Conservation (phyloP, 2,329 filamentous ascomycete species). For the Colletotrichum sp. region DNA sequence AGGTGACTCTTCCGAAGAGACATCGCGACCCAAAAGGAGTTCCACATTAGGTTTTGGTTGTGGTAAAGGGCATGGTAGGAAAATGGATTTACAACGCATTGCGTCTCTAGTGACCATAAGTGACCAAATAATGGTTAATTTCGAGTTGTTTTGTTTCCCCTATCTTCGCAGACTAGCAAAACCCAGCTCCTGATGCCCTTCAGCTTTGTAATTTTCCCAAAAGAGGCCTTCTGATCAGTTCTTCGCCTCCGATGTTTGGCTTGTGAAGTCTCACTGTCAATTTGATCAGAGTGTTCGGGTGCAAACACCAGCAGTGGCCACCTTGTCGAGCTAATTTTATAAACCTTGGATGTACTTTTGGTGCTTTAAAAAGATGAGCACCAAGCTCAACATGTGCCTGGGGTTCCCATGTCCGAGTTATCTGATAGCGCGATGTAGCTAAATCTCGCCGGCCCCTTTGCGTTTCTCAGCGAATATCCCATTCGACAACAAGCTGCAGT, state of each 20-base stretch:
- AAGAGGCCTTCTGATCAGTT: neutral
- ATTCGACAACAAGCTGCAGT: neutral
- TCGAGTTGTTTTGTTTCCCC: neutral
- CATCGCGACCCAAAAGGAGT: no score
- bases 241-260: neutral
- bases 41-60: no score
- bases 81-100: neutral
- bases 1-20: fast-evolving
- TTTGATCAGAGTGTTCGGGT: neutral
- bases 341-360: neutral
- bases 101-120: neutral
- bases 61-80: neutral
- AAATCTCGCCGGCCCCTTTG: neutral
- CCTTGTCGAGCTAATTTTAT: neutral
- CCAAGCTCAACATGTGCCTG: neutral
- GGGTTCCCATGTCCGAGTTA: neutral
- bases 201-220: neutral
- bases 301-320: neutral
- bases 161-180: neutral
- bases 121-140: neutral
- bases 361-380: neutral
- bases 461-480: neutral
- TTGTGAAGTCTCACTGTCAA: neutral
- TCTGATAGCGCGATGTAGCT: neutral
- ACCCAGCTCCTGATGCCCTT: neutral